Evolutionary conservation across 495 filamentous ascomycete genomes (phyloP).

Genomic region (Talaromyces trachyspermus): DNA sequence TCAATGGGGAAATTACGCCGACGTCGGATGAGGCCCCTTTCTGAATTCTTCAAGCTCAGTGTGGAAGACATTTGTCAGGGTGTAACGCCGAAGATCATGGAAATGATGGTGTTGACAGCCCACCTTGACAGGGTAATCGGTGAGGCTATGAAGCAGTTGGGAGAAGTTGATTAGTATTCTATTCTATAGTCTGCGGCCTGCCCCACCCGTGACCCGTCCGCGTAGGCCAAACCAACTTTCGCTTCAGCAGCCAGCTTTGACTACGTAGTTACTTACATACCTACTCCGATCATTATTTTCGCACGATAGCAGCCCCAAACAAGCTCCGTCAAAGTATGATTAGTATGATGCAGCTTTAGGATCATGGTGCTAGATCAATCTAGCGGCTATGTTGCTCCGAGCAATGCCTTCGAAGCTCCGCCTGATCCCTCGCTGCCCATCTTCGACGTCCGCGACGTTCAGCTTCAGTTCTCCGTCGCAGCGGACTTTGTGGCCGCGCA

Average conservation of each 20-base stretch:
- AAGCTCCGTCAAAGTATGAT: no score
- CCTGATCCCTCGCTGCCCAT: slow-evolving; percentile 66
- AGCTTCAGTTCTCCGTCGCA: slow-evolving; percentile 83
- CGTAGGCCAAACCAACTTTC: no score
- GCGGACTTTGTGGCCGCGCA: slow-evolving; percentile 94
- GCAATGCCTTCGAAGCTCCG: slow-evolving; percentile 51
- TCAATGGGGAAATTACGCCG: not conserved
- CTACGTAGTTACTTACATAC: no score
- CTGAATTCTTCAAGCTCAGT: not conserved
- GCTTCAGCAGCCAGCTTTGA: no score
- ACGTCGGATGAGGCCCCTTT: not conserved
- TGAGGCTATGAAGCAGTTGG: not conserved
- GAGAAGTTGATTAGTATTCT: no score
- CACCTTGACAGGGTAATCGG: not conserved
- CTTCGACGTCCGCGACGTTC: slow-evolving; percentile 85
- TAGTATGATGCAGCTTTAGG: slow-evolving; percentile 1
- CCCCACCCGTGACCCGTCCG: no score
- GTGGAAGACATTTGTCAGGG: not conserved
- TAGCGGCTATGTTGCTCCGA: slow-evolving; percentile 47
- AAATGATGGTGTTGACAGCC: not conserved
- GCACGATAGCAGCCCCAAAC: not conserved
- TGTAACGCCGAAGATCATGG: not conserved
- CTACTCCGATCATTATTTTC: no score
- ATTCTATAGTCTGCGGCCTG: no score
- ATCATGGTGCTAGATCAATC: slow-evolving; percentile 47